phyloP scores from a whole-genome alignment of 352 stramenopile genomes.

The Hyaloperonospora arabidopsidis region DNA sequence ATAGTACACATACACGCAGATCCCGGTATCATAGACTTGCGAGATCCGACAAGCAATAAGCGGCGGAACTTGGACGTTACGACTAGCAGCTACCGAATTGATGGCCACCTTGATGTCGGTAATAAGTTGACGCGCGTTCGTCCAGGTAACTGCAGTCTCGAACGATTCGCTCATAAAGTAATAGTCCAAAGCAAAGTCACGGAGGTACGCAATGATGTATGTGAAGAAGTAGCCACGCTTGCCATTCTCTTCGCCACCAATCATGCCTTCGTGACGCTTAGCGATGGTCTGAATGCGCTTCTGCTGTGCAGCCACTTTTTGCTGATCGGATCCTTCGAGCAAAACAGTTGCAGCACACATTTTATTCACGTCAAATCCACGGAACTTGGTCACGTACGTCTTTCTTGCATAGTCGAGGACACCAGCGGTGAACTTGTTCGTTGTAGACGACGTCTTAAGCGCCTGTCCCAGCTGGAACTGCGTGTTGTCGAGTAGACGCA shows the following conservation, averaged over 20 bases:
- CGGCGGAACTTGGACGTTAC: conserved; percentile 60
- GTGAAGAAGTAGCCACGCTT: conserved; percentile 91
- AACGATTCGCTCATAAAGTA: conserved; percentile 89
- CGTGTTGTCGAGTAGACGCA: conserved; percentile 91
- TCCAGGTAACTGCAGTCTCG: conserved; percentile 82
- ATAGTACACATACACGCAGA: conserved; percentile 95
- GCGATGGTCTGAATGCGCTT: conserved; percentile 56
- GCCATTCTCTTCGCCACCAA: conserved; percentile 77
- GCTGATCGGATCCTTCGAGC: conserved; percentile 68
- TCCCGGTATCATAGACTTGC: conserved; percentile 92
- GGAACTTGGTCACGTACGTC: conserved; percentile 71
- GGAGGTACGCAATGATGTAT: conserved; percentile 91
- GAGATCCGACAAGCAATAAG: conserved; percentile 90
- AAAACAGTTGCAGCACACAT: conserved; percentile 85
- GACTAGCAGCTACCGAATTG: conserved; percentile 27
- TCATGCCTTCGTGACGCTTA: conserved; percentile 68
- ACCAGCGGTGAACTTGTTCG: conserved; percentile 38
- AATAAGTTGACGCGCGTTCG: conserved; percentile 46
- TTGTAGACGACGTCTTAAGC: conserved; percentile 57
- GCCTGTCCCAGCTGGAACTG: conserved; percentile 92
- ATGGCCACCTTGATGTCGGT: conserved; percentile 52
- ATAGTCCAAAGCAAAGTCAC: conserved; percentile 91
- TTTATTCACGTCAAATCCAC: conserved; percentile 58
- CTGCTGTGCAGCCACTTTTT: conserved; percentile 45
- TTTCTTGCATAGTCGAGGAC: conserved; percentile 78